A percentile compares a stretch with the other conserved stretches of the same genome.
These are phyloP conservation scores for Plasmodium gallinaceum DNA, from an alignment of 169 alveolate species.

Conservation along the genomic window DNA sequence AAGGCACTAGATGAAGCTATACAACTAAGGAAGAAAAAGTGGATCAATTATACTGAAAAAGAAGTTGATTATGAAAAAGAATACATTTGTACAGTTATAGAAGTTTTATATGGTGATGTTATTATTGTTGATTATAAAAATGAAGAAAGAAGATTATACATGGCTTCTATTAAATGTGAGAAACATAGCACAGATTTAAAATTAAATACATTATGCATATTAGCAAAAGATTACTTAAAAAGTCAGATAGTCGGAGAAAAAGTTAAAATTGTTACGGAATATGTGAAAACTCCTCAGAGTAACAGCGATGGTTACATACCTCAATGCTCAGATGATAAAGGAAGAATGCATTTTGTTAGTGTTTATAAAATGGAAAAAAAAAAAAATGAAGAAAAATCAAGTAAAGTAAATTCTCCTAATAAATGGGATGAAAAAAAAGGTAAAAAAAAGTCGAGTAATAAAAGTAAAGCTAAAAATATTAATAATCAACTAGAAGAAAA, in stretches of 20 bases:
- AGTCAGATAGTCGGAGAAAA: constrained; percentile 35
- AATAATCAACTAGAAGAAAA: constrained; percentile 7
- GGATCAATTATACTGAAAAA: constrained; percentile 71
- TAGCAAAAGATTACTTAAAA: constrained; percentile 58
- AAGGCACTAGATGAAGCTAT: constrained; percentile 72
- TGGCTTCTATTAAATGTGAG: constrained; percentile 72
- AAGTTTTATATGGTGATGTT: constrained; percentile 70
- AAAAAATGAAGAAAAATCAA: not conserved
- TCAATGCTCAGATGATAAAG: constrained; percentile 73
- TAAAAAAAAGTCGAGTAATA: not conserved
- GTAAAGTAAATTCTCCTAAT: not conserved
- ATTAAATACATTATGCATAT: constrained; percentile 48
- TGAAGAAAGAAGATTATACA: constrained; percentile 74
- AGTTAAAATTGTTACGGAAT: constrained; percentile 68
- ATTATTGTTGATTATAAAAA: constrained; percentile 68
- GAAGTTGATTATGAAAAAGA: constrained; percentile 71
- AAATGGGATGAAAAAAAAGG: constrained; percentile 8
- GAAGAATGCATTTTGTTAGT: constrained; percentile 76
- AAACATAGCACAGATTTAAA: constrained; percentile 53
- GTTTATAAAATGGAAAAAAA: constrained; percentile 46
- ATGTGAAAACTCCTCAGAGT: constrained; percentile 68
- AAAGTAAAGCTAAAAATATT: not conserved
- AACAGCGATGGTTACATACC: constrained; percentile 77
- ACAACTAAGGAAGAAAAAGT: constrained; percentile 54
- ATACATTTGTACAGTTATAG: constrained; percentile 53